Percentiles rank a stretch among this genome's conserved stretches.
Conservation (phyloP, 176 grass and related monocot species). For the Zea luxurians region DNA sequence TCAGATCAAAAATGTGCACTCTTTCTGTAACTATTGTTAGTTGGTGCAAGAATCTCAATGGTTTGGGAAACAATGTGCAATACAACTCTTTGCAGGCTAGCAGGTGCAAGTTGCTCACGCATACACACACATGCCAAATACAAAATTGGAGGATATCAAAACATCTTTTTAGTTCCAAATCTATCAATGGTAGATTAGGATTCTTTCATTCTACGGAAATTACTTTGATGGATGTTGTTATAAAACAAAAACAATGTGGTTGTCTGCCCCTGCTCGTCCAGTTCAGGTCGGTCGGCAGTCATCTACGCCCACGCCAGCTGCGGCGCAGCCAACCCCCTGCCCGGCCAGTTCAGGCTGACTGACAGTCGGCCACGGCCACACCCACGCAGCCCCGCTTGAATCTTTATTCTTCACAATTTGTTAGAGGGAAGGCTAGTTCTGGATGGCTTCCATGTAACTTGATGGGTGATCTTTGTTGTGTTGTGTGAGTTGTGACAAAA, state of each 20-base stretch:
- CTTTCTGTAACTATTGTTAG: neutral
- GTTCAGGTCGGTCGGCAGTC: too few relatives aligned
- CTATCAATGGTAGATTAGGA: slow-evolving; percentile 19
- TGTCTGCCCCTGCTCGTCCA: neutral
- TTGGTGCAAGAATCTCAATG: slow-evolving; percentile 19
- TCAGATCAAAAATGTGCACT: neutral
- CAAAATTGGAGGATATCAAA: slow-evolving; percentile 16
- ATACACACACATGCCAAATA: slow-evolving; percentile 10
- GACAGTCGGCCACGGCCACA: too few relatives aligned
- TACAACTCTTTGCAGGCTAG: slow-evolving; percentile 49
- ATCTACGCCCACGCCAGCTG: too few relatives aligned
- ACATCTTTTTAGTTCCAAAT: slow-evolving; percentile 23
- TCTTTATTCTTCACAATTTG: slow-evolving; percentile 20
- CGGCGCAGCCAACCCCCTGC: too few relatives aligned
- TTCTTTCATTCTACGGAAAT: slow-evolving; percentile 30
- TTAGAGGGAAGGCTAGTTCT: neutral
- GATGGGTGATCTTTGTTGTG: neutral
- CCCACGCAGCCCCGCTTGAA: too few relatives aligned
- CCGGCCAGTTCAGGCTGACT: too few relatives aligned
- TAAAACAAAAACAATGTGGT: neutral
- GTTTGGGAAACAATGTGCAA: slow-evolving; percentile 27
- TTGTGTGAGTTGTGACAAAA: slow-evolving; percentile 20
- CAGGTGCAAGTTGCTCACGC: slow-evolving; percentile 22
- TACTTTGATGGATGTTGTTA: slow-evolving; percentile 3
- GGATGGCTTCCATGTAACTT: slow-evolving; percentile 10